Base-by-base conservation (phyloP, 768 basidiomycete genomes). In the Rhizopogon rudus region DNA sequence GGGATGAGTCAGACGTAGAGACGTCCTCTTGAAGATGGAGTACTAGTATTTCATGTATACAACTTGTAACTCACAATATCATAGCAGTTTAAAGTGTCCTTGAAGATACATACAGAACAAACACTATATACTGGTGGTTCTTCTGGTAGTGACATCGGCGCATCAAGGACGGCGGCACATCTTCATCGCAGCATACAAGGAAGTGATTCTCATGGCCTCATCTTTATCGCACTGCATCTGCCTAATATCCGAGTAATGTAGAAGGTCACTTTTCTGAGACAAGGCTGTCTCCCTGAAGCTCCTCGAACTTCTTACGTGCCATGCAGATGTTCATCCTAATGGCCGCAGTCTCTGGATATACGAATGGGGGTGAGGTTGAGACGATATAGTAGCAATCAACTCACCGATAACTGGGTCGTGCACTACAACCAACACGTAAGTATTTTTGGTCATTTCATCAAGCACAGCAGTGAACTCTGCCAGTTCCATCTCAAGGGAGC, bases 401-500 rank as follows among this genome's bases (percentile, higher is more conserved):
- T 58, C 58, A 93, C 93, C 92, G 66, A 94, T 87, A 70, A 87
- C 84, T 0, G 92, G 91, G 66, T 96, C 86, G 60, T 93, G 90
- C 9, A 91, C 87, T 40, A 98, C 82, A 52, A 97, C 80, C 65
- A 98, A 76, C 48, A 98, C 86, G 63, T 93, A 98, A 1, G 95
- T 96, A 68, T 97, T 97, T 63, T 81, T 80, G 25, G 96, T 97
- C 77, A 98, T 82, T 62, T 92, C 88, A 61, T 97, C 94, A 22
- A 98, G 79, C 31, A 94, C 88, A 5, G 92, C 92, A 0, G 88
- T 92, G 66, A 91, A 95, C 59, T 91, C 86, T 40, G 82, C 77
- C 9, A 91, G 77, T 63, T 93, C 89, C 82, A 96, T 86, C 72
- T 94, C 90, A 29, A 95, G 77, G 5, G 88, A 83, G 57, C 88